Conservation (phyloP, 495 filamentous ascomycete species). For the Hyaloscypha finlandica region DNA sequence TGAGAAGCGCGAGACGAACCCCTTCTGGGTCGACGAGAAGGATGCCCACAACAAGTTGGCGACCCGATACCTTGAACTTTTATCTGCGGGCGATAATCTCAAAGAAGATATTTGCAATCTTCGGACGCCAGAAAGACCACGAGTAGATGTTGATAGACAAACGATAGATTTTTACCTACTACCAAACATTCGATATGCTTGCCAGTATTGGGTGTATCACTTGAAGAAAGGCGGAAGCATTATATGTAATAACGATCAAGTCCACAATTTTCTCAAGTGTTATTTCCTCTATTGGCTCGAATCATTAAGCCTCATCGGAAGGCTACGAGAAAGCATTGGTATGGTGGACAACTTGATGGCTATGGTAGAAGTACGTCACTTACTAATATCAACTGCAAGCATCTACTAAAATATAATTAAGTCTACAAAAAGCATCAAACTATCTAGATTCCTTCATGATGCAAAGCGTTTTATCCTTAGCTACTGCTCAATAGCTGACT, state of each 20-base stretch:
- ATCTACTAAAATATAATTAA: too few relatives aligned
- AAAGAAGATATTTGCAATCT: constrained; percentile 45
- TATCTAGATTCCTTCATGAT: too few relatives aligned
- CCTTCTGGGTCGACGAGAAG: constrained; percentile 45
- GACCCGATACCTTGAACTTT: constrained; percentile 37
- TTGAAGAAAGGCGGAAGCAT: constrained; percentile 33
- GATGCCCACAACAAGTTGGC: constrained; percentile 37
- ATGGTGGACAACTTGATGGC: neutral
- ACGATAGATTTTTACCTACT: constrained; percentile 23
- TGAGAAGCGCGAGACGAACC: constrained; percentile 31
- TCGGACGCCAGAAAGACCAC: constrained; percentile 30
- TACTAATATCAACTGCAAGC: too few relatives aligned
- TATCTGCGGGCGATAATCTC: constrained; percentile 34
- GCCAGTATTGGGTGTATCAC: constrained; percentile 48
- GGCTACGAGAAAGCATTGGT: too few relatives aligned
- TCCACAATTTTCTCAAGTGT: constrained; percentile 39
- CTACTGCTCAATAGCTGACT: too few relatives aligned
- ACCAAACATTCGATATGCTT: constrained; percentile 33
- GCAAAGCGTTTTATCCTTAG: too few relatives aligned
- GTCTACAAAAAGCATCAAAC: too few relatives aligned
- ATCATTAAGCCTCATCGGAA: constrained; percentile 9
- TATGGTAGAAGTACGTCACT: too few relatives aligned
- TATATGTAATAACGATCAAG: constrained; percentile 30
- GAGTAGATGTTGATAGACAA: constrained; percentile 25
- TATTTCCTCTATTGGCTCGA: constrained; percentile 39